Conservation (phyloP, 306 rosid species). For the Bauhinia variegata region DNA sequence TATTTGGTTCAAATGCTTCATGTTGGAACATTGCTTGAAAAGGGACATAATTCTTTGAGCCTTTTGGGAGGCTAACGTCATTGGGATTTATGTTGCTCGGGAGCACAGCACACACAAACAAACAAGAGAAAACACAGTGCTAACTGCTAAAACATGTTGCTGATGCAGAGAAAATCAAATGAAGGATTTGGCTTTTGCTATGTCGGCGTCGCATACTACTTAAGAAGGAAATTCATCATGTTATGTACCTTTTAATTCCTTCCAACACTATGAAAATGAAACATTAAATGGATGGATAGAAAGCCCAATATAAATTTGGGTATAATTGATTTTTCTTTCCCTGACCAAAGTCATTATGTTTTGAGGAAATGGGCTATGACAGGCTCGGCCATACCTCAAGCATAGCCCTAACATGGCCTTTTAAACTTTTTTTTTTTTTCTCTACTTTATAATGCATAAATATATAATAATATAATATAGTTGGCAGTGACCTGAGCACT, state of each 20-base stretch:
- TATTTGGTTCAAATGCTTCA: conserved; percentile 51
- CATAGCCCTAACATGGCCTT: not conserved
- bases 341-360: not conserved
- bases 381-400: not conserved
- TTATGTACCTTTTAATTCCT: too few species aligned
- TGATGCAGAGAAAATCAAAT: too few species aligned
- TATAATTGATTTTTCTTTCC: not conserved
- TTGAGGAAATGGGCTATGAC: not conserved
- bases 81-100: conserved; percentile 29
- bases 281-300: not conserved
- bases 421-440: too few species aligned
- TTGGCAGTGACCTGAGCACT: too few species aligned
- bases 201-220: too few species aligned
- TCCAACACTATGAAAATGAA: too few species aligned
- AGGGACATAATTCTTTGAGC: conserved; percentile 50
- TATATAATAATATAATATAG: too few species aligned
- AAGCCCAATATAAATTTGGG: conserved; percentile 8
- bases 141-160: too few species aligned
- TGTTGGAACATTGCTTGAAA: conserved; percentile 58
- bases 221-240: too few species aligned
- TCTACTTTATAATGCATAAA: conserved; percentile 1
- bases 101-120: too few species aligned
- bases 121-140: too few species aligned
- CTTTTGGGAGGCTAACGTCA: conserved; percentile 32
- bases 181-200: too few species aligned